Percentiles rank a stretch among this genome's conserved stretches.
phyloP scores from a whole-genome alignment of 176 grass and related monocot species.

The Oryza glaberrima region DNA sequence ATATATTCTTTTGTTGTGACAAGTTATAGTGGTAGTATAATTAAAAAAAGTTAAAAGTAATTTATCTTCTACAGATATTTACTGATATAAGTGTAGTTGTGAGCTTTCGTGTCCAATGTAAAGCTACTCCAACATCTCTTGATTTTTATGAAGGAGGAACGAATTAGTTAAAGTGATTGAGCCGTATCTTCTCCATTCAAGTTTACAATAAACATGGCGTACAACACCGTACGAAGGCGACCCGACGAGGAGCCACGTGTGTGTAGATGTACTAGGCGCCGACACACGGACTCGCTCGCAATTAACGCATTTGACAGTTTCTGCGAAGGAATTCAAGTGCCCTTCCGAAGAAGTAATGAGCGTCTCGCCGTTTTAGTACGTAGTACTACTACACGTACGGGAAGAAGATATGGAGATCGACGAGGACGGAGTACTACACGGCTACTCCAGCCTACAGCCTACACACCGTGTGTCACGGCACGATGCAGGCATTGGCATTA shows the following conservation, averaged over 20 bases:
- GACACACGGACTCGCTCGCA: not conserved
- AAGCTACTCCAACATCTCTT: too few species aligned
- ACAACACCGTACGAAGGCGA: not conserved
- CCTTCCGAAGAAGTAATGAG: not conserved
- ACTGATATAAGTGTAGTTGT: too few species aligned
- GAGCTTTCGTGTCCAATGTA: too few species aligned
- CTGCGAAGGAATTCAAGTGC: not conserved
- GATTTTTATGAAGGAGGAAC: too few species aligned
- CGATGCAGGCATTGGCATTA: not conserved
- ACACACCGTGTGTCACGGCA: too few species aligned
- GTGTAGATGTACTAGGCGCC: not conserved
- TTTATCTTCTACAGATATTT: too few species aligned
- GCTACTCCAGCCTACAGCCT: too few species aligned
- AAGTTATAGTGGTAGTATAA: too few species aligned
- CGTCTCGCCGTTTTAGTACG: not conserved
- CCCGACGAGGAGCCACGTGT: not conserved
- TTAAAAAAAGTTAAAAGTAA: too few species aligned
- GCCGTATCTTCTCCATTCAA: constrained; percentile 16
- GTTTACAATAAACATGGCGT: not conserved
- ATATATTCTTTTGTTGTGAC: too few species aligned
- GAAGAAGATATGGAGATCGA: not conserved
- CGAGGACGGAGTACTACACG: not conserved
- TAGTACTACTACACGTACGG: not conserved
- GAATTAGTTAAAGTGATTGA: not conserved
- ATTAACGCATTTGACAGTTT: not conserved